Base-by-base conservation (phyloP, 164 flowering plant genomes). In the Chimonanthus salicifolius region DNA sequence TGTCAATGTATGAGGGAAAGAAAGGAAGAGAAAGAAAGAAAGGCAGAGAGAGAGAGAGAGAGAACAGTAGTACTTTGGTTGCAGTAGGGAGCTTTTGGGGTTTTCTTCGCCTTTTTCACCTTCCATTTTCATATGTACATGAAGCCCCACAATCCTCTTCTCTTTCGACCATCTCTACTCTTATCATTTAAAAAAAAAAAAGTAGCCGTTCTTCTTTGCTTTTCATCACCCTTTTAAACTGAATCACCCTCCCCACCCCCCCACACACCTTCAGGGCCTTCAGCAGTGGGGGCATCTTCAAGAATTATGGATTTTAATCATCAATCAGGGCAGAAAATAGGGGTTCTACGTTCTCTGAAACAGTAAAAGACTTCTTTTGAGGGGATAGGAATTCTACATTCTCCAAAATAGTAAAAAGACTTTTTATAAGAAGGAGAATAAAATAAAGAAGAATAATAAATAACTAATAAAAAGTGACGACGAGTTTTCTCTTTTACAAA, bases 1-100 rank as follows among this genome's bases (percentile, higher is more conserved):
- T 71, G 66, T 58, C 66, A 66, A 44, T 33, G 16, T 54, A 11
- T 11, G 44, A 62, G 33, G 18, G 18, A 62, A 15, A 6, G 43
- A 21, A 3, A 8, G 46, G 13, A 64, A 8, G 47, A 64, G 13
- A 64, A 46, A 13, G 46, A 64, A 47, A 43, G 67, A 20, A 10
- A 64, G 46, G 13, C 8, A 18, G 65, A 20, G 67, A 64, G 67
- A 64, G 46, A 64, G 67, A 64, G 67, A 33, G 63, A 60, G 16
- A 60, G n/a, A 18, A 9, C 45, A 10, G 67, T 8, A 63, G 65
- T 63, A 63, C 43, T 18, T 33, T 64, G 47, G 13, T 62, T 62
- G 64, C 64, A 62, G 64, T 20, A n/a, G 18, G 15, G 33, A 62
- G 60, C 60, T 54, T 54, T 54, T 54, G 60, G 60, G 33, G 11